Conservation (phyloP, 768 basidiomycete species). For the Lanmaoa pseudosensibilis region DNA sequence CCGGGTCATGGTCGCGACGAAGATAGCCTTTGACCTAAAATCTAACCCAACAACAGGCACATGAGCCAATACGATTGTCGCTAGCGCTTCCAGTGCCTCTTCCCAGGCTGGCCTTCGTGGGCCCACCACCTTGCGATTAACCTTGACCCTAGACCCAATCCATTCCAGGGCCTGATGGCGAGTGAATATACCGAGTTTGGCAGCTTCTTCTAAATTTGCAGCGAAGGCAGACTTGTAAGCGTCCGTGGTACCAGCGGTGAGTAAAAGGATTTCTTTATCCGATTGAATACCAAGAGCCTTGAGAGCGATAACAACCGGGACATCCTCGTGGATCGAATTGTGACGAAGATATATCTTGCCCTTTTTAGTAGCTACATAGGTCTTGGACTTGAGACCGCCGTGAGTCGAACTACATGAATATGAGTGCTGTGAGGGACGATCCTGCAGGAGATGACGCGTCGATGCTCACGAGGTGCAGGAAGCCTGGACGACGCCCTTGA, state of each 20-base stretch:
- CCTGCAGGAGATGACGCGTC: background rate
- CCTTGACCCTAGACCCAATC: constrained; percentile 90
- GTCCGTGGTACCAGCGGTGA: constrained; percentile 91
- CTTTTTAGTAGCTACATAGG: constrained; percentile 95
- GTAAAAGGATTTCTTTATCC: constrained; percentile 94
- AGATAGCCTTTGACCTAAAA: constrained; percentile 92
- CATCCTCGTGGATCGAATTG: constrained; percentile 96
- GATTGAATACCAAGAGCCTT: constrained; percentile 97
- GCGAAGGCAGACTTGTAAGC: constrained; percentile 85
- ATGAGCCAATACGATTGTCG: constrained; percentile 95
- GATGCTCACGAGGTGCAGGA: constrained; percentile 89
- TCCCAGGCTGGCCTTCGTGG: constrained; percentile 86
- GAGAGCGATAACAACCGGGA: constrained; percentile 93
- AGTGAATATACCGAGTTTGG: constrained; percentile 88
- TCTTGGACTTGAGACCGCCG: constrained; percentile 90
- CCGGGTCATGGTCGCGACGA: constrained; percentile 96
- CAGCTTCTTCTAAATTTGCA: constrained; percentile 90
- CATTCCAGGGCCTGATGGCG: constrained; percentile 93
- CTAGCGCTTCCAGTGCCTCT: constrained; percentile 94
- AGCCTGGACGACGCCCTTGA: constrained; percentile 89
- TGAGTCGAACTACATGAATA: constrained; percentile 62
- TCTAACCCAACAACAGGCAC: constrained; percentile 89
- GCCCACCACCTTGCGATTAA: constrained; percentile 78
- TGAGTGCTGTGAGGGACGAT: constrained; percentile 9
- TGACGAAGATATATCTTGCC: constrained; percentile 94